Conservation (phyloP, 2,329 filamentous ascomycete genomes). For the Peltaster fructicola region DNA sequence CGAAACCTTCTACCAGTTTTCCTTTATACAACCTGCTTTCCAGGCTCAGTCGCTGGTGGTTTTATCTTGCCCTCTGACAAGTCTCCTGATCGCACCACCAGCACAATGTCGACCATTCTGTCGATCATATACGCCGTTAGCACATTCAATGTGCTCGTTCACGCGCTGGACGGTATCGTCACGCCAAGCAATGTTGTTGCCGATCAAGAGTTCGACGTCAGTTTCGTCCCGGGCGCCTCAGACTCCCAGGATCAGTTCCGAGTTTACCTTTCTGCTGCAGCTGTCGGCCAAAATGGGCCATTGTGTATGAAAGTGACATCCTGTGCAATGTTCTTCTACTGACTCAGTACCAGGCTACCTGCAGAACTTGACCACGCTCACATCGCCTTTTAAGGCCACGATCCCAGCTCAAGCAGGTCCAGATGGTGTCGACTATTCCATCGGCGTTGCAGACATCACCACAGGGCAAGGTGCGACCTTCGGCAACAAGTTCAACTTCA, state of each 20-base stretch:
- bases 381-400: constrained; percentile 5
- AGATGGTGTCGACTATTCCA: constrained; percentile 14
- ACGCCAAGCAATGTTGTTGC: constrained; percentile 12
- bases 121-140: no score
- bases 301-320: constrained; percentile 9
- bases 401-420: constrained; percentile 12
- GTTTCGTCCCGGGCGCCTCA: constrained; percentile 15
- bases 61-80: no score
- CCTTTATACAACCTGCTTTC: no score
- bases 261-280: constrained; percentile 18
- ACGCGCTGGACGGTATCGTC: constrained; percentile 12
- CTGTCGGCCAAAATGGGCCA: constrained; percentile 17
- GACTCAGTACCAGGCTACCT: constrained; percentile 1
- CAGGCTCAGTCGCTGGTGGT: no score
- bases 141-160: no score
- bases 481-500: constrained; percentile 14
- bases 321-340: background rate
- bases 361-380: background rate
- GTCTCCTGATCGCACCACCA: no score
- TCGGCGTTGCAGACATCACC: constrained; percentile 13
- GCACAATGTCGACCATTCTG: no score
- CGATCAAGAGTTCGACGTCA: constrained; percentile 14
- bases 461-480: constrained; percentile 10
- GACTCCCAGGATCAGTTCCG: constrained; percentile 12
- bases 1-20: no score